These are phyloP conservation scores for Alternaria gaisen DNA, from an alignment of 2,329 filamentous ascomycete species.

Conservation along the genomic window DNA sequence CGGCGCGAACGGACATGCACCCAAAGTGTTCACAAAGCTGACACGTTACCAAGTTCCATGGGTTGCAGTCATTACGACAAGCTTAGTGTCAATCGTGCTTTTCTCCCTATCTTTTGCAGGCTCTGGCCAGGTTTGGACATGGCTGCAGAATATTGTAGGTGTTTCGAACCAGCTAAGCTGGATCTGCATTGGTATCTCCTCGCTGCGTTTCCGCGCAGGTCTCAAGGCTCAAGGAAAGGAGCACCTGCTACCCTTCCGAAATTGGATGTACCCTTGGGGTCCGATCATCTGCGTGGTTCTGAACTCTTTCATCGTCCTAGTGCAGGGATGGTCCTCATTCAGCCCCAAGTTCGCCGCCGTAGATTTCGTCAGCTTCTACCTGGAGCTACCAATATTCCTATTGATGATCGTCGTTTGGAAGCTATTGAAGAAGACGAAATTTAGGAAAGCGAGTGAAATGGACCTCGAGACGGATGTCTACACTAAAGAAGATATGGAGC, in stretches of 20 bases:
- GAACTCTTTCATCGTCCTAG: slow-evolving; percentile 42
- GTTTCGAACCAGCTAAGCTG: slow-evolving; percentile 63
- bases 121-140: slow-evolving; percentile 59
- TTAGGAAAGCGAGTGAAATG: slow-evolving; percentile 38
- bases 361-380: slow-evolving; percentile 61
- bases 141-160: slow-evolving; percentile 75
- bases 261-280: slow-evolving; percentile 65
- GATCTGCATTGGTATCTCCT: slow-evolving; percentile 65
- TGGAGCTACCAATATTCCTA: slow-evolving; percentile 50
- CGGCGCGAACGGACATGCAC: slow-evolving; percentile 69
- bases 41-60: slow-evolving; percentile 54
- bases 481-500: slow-evolving; percentile 42
- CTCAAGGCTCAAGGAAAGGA: slow-evolving; percentile 58
- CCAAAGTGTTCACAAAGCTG: slow-evolving; percentile 69
- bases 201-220: slow-evolving; percentile 63
- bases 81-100: slow-evolving; percentile 48
- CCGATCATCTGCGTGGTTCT: slow-evolving; percentile 47
- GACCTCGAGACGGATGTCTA: slow-evolving; percentile 45
- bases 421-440: slow-evolving; percentile 39
- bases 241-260: slow-evolving; percentile 61
- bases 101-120: slow-evolving; percentile 57
- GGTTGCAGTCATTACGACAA: slow-evolving; percentile 47
- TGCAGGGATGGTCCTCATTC: slow-evolving; percentile 62
- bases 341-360: slow-evolving; percentile 53
- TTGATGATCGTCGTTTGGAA: slow-evolving; percentile 43